Conservation (phyloP, 345 rosid species). For the Barbarea vulgaris region DNA sequence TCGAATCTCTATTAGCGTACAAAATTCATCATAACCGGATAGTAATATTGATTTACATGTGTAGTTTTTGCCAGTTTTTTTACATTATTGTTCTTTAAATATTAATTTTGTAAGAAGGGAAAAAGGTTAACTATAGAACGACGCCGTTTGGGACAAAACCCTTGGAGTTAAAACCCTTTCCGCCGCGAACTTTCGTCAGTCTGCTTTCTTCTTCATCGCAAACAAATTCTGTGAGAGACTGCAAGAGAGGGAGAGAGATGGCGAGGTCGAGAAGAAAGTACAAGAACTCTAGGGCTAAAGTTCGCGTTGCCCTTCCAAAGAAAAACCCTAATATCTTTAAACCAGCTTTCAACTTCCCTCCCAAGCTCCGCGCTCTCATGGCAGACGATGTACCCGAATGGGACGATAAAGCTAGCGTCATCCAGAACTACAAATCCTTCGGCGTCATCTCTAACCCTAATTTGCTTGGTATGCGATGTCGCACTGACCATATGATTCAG, state of each 20-base stretch:
- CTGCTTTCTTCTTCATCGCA: not conserved
- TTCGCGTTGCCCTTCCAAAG: constrained; percentile 78
- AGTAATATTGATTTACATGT: too few species aligned
- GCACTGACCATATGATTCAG: constrained; percentile 72
- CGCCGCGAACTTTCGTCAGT: constrained; percentile 31
- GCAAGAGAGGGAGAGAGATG: constrained; percentile 45
- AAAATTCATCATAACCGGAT: too few species aligned
- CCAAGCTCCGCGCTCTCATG: constrained; percentile 76
- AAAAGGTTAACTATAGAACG: not conserved
- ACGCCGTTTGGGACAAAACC: constrained; percentile 16
- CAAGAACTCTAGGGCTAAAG: constrained; percentile 77
- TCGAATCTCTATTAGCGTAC: too few species aligned
- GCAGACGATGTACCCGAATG: constrained; percentile 56
- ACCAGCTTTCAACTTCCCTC: constrained; percentile 81
- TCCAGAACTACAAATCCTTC: constrained; percentile 82
- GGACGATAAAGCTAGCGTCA: constrained; percentile 85
- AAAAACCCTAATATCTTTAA: constrained; percentile 76
- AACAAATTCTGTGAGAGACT: not conserved
- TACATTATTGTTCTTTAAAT: not conserved
- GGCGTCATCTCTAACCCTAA: constrained; percentile 93
- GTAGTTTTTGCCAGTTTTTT: too few species aligned
- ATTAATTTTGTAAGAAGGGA: not conserved
- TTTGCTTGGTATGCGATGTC: constrained; percentile 69
- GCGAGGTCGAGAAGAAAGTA: constrained; percentile 93
- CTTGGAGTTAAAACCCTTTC: constrained; percentile 25